These are phyloP conservation scores for Solanum microdontum DNA, from an alignment of 257 asterid genomes.

Conservation along the genomic window DNA sequence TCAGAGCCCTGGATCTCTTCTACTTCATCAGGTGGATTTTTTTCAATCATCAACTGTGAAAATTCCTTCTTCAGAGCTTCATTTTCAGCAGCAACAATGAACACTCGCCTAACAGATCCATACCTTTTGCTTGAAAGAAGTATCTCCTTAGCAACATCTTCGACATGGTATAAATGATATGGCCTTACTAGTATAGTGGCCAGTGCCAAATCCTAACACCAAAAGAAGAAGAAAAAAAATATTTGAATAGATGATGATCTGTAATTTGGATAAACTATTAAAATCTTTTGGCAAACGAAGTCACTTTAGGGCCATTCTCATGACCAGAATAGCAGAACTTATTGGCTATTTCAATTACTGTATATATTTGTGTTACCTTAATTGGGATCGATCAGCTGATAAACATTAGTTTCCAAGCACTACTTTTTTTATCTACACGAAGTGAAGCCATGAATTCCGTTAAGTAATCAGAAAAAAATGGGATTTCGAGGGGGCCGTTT, in stretches of 20 bases:
- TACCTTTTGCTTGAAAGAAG: not conserved
- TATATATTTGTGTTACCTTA: no score
- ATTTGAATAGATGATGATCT: not conserved
- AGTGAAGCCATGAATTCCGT: no score
- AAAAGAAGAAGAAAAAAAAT: not conserved
- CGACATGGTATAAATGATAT: not conserved
- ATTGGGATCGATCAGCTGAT: no score
- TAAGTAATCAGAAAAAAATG: no score
- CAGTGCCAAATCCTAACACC: constrained; percentile 19
- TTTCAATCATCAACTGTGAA: no score
- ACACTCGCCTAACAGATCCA: constrained; percentile 16
- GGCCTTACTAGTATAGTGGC: constrained; percentile 15
- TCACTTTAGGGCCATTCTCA: not conserved
- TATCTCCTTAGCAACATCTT: constrained; percentile 6
- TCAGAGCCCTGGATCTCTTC: constrained; percentile 14
- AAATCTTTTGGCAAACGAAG: not conserved
- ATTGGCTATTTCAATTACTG: not conserved
- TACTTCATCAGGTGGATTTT: no score
- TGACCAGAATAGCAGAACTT: not conserved
- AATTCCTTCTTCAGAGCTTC: not conserved
- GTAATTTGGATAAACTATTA: not conserved
- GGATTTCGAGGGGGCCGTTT: no score
- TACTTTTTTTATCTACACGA: no score
- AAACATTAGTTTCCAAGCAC: no score
- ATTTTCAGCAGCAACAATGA: constrained; percentile 12